Evolutionary conservation across 306 rosid species (phyloP), one percentile per base, ranked within the genome.

Genomic region (Vigna trinervia): DNA sequence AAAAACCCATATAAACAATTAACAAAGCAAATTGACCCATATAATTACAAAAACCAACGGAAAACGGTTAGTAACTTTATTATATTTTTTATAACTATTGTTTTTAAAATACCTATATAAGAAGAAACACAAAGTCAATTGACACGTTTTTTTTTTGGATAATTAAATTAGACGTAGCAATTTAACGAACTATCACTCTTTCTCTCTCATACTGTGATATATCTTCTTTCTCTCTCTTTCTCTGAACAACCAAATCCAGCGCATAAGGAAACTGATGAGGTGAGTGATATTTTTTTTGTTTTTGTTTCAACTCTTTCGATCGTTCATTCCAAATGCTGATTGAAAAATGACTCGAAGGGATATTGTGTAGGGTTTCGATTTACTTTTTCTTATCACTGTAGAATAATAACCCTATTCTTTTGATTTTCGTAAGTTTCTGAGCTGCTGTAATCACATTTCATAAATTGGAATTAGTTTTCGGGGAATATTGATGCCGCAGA

Each of bases 361-460:
- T 39, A 1, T 22, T 20, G 13, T 13, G 9, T 41, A 15, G 69
- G 45, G 17, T 59, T 61, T 61, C 34, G 28, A 46, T 69, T 46
- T 13, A 1, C 0, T 28, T 17, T 30, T 36, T 39, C 1, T n/a
- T 51, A 39, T 41, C 8, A 5, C 34, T 60, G 46, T 77, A 7
- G 6, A 14, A 26, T 2, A 77, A 53, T 7, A 77, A 53, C 56
- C 74, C 74, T 66, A 53, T 45, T 74, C 32, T 19, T 39, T 39
- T 19, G 28, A 57, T 62, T 73, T 43, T 45, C 13, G 36, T 57
- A 56, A 15, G 52, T 58, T 45, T 45, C 5, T 15, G 28, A 26
- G 28, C 28, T 60, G 72, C 26, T 62, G 11, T 69, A 20, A 74
- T 79, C 11, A 5, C 81, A 69, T 51, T 74, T 58, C 38, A 17